These are phyloP conservation scores for Nitzschia putrida DNA, from an alignment of 108 stramenopile genomes.

Conservation along the genomic window DNA sequence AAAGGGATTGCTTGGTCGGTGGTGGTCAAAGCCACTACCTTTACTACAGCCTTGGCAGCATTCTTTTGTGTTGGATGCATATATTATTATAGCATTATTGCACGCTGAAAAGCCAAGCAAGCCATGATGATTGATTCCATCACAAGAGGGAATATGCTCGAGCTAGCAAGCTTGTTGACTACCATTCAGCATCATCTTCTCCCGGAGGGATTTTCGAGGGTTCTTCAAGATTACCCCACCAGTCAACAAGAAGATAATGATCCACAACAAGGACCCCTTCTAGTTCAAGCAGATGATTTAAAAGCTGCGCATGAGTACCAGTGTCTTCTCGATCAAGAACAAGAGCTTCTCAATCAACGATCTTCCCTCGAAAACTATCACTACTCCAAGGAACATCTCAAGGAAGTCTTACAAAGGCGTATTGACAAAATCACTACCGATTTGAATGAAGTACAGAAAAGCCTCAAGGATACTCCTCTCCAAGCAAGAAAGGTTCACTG, in stretches of 20 bases:
- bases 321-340: background rate
- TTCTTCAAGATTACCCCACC: background rate
- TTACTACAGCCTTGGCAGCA: too few relatives aligned
- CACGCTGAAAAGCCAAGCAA: too few relatives aligned
- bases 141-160: constrained; percentile 8
- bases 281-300: constrained; percentile 21
- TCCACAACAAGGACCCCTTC: background rate
- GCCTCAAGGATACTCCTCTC: background rate
- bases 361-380: constrained; percentile 3
- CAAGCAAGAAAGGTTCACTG: constrained; percentile 25
- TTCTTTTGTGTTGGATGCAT: too few relatives aligned
- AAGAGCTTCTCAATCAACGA: constrained; percentile 2
- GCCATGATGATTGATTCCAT: background rate
- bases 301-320: constrained; percentile 23
- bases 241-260: background rate
- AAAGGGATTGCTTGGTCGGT: too few relatives aligned
- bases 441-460: background rate
- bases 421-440: background rate
- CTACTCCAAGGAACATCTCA: background rate
- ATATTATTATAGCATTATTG: too few relatives aligned
- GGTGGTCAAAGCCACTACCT: too few relatives aligned
- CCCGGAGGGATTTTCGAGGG: background rate
- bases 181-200: constrained; percentile 25
- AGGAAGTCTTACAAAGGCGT: background rate
- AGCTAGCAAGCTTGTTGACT: constrained; percentile 26